Base-by-base conservation (phyloP, 192 early-diverging fungal species). In the Coemansia sp. region DNA sequence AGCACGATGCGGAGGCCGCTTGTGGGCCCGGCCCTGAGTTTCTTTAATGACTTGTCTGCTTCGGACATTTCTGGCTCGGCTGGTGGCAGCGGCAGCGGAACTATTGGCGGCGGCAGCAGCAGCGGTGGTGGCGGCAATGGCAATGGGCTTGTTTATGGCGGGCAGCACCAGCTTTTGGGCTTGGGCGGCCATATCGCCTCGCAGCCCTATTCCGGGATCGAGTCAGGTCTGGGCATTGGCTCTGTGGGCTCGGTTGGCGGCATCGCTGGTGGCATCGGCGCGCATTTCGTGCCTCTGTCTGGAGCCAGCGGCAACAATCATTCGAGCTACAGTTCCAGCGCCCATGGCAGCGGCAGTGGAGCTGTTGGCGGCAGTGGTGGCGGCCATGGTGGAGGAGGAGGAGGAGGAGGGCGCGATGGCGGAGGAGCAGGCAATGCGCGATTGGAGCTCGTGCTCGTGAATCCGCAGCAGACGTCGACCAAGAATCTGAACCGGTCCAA, bases 361-460 rank as follows among this genome's bases (percentile, higher is more conserved):
- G 60, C 76, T 52, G 72, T 81, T 45, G 24, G 72, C 45, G 57
- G 64, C 32, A 81, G 57, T 60, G 65, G 32, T 55, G 7, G 34
- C n/a, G n/a, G n/a, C n/a, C n/a, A n/a, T n/a, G n/a, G n/a, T n/a
- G n/a, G n/a, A n/a, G n/a, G n/a, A n/a, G n/a, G n/a, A n/a, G n/a
- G n/a, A n/a, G n/a, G n/a, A n/a, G n/a, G n/a, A n/a, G n/a, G n/a
- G n/a, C n/a, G n/a, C n/a, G n/a, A n/a, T 35, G 34, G 11, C 34
- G 34, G 34, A 35, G 34, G 34, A 1, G 6, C 34, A 35, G 34
- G 34, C 1, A 35, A 35, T 35, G 81, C 28, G 58, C 78, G 39
- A 39, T 70, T 51, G 62, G 69, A 75, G 61, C 48, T 72, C 6
- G 60, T 65, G 0, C 20, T 78, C 0, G 81, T 84, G 34, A 80